Percentiles rank a stretch among this genome's conserved stretches.
Conservation (phyloP, 2,329 filamentous ascomycete species). For the Cordyceps militaris region DNA sequence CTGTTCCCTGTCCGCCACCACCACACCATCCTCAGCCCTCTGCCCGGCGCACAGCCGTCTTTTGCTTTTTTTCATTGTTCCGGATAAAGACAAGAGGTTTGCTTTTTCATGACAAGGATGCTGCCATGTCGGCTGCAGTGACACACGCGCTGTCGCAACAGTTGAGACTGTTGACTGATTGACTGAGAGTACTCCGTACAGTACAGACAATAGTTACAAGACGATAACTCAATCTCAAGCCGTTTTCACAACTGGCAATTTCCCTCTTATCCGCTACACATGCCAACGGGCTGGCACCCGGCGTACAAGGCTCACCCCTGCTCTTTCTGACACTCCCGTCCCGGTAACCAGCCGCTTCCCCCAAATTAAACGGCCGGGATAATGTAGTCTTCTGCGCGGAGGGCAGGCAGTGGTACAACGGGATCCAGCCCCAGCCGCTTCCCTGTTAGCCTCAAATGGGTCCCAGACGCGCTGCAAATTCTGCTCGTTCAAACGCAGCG, state of each 20-base stretch:
- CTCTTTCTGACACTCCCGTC: background rate
- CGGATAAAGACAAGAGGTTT: background rate
- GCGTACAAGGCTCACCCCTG: background rate
- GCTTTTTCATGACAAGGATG: background rate
- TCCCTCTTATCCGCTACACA: background rate
- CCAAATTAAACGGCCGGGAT: conserved; percentile 7
- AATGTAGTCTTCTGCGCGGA: too few relatives aligned
- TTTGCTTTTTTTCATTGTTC: conserved; percentile 7
- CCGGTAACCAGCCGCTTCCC: background rate
- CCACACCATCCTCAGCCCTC: background rate
- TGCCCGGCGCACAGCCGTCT: background rate
- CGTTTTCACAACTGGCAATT: background rate
- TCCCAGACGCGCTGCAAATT: background rate
- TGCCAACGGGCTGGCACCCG: background rate
- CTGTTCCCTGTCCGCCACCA: background rate
- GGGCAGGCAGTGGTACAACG: too few relatives aligned
- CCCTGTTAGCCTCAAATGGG: background rate
- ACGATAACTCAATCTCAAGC: background rate
- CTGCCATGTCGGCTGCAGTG: background rate
- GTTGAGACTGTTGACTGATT: too few relatives aligned
- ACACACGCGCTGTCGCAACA: background rate
- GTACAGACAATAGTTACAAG: background rate
- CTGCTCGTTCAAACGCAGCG: background rate
- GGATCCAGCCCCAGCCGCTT: background rate
- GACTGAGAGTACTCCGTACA: too few relatives aligned